Evolutionary conservation across 2,329 filamentous ascomycete genomes (phyloP).

Genomic region (Cladobotryum protrusum): DNA sequence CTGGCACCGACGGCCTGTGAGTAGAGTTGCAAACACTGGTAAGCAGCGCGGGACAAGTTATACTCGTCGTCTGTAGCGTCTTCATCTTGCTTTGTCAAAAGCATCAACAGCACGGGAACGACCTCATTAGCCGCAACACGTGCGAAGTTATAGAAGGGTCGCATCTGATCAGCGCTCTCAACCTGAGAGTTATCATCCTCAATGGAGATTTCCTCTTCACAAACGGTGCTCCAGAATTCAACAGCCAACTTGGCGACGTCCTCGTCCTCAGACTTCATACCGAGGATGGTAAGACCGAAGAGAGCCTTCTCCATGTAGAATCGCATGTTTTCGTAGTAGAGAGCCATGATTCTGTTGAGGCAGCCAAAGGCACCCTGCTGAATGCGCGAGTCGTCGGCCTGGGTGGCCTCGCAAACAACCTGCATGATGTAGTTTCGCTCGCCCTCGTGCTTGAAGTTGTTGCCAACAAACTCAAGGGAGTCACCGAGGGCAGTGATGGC

Average conservation of each 20-base stretch:
- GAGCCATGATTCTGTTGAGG: slow-evolving; percentile 94
- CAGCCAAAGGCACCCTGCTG: slow-evolving; percentile 96
- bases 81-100: slow-evolving; percentile 96
- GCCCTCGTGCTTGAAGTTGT: slow-evolving; percentile 98
- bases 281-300: slow-evolving; percentile 93
- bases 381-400: slow-evolving; percentile 83
- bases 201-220: slow-evolving; percentile 95
- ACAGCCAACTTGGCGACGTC: slow-evolving; percentile 97
- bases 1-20: slow-evolving; percentile 81
- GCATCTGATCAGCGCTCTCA: slow-evolving; percentile 75
- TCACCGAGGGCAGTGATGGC: slow-evolving; percentile 93
- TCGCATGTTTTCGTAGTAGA: slow-evolving; percentile 99
- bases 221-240: slow-evolving; percentile 99
- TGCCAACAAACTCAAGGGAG: slow-evolving; percentile 93
- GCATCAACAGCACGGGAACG: slow-evolving; percentile 79
- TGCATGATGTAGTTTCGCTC: slow-evolving; percentile 99
- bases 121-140: slow-evolving; percentile 90
- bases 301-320: slow-evolving; percentile 99
- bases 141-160: slow-evolving; percentile 93
- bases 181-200: slow-evolving; percentile 84
- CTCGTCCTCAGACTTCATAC: slow-evolving; percentile 97
- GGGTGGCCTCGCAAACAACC: slow-evolving; percentile 97
- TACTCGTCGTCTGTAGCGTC: slow-evolving; percentile 96
- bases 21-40: slow-evolving; percentile 94
- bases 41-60: slow-evolving; percentile 89